These are phyloP conservation scores for Cyclotella sp. DNA, from an alignment of 108 stramenopile genomes.

Conservation along the genomic window DNA sequence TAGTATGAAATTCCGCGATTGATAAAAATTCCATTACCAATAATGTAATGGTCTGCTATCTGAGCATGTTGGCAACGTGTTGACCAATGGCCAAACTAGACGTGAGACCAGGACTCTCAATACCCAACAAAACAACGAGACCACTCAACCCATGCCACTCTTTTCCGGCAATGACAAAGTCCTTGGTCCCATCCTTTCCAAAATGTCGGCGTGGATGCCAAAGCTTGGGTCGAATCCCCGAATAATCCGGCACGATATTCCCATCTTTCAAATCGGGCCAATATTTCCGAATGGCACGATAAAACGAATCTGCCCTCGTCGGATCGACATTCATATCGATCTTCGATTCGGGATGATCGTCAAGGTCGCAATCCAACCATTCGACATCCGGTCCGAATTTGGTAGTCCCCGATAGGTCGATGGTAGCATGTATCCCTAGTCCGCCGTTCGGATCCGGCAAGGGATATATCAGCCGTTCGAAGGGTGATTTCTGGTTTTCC, in stretches of 20 bases:
- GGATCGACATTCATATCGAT: constrained; percentile 70
- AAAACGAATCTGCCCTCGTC: constrained; percentile 60
- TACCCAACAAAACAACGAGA: constrained; percentile 73
- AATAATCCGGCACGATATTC: constrained; percentile 72
- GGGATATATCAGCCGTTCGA: constrained; percentile 82
- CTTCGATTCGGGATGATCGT: constrained; percentile 47
- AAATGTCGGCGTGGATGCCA: constrained; percentile 70
- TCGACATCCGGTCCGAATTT: constrained; percentile 90
- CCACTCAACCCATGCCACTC: constrained; percentile 70
- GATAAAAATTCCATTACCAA: too few species aligned
- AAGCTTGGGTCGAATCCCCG: constrained; percentile 86
- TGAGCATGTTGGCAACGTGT: constrained; percentile 48
- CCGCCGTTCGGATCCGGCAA: constrained; percentile 80
- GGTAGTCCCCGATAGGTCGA: constrained; percentile 67
- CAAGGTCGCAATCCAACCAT: constrained; percentile 61
- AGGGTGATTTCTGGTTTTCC: constrained; percentile 64
- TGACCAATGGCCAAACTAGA: constrained; percentile 80
- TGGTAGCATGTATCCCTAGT: constrained; percentile 86
- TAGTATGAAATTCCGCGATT: too few species aligned
- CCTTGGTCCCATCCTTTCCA: constrained; percentile 25
- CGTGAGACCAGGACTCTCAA: constrained; percentile 90
- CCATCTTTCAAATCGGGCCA: constrained; percentile 72
- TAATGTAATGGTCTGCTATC: constrained; percentile 12
- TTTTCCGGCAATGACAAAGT: constrained; percentile 70
- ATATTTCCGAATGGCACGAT: constrained; percentile 72